Evolutionary conservation across 306 rosid species (phyloP).

Genomic region (Quercus bicolor): DNA sequence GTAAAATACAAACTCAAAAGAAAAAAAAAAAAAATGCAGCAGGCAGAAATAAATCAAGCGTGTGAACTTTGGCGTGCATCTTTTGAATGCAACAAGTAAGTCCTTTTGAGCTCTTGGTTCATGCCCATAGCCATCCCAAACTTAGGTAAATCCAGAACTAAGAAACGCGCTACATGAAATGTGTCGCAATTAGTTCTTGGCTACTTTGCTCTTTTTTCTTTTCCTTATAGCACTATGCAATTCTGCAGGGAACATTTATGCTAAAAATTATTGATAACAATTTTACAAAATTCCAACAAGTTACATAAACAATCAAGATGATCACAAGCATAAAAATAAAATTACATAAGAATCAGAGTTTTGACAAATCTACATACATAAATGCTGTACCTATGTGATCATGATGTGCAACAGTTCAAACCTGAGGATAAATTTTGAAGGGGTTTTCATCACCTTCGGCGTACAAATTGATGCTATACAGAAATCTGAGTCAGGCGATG

Average conservation of each 20-base stretch:
- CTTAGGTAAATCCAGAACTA: not conserved
- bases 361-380: conserved; percentile 33
- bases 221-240: not conserved
- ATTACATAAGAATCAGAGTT: conserved; percentile 25
- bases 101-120: not conserved
- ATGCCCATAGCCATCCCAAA: not conserved
- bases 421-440: conserved; percentile 1
- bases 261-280: conserved; percentile 14
- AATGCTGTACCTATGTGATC: conserved; percentile 10
- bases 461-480: conserved; percentile 40
- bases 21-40: not conserved
- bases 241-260: not conserved
- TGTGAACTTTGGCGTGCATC: not conserved
- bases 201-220: not conserved
- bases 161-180: not conserved
- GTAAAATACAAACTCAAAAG: not conserved
- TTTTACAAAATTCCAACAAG: conserved; percentile 19
- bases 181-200: not conserved
- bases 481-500: conserved; percentile 15
- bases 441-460: conserved; percentile 7
- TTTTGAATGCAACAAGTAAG: not conserved
- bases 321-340: conserved; percentile 26
- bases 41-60: not conserved
- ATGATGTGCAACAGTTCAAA: not conserved
- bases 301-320: conserved; percentile 10